Conservation (phyloP, 345 rosid species). For the Salix viminalis region DNA sequence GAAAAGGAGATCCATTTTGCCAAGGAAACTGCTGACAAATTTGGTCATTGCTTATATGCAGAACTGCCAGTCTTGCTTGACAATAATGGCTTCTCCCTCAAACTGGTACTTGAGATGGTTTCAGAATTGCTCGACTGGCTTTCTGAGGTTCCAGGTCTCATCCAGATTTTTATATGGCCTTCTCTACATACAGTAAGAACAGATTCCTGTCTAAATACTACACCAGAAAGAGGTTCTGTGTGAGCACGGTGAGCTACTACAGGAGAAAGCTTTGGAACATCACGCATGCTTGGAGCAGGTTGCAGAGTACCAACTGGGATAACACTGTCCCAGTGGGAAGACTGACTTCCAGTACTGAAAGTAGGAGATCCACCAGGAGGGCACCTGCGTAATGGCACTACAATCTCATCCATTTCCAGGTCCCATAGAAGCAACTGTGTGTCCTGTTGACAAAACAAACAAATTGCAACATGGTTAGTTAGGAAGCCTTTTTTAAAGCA, state of each 20-base stretch:
- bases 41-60: slow-evolving; percentile 60
- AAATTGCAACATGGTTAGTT: neutral
- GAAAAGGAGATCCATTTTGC: slow-evolving; percentile 6
- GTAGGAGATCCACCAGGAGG: slow-evolving; percentile 97
- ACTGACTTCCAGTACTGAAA: slow-evolving; percentile 93
- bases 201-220: slow-evolving; percentile 85
- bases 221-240: slow-evolving; percentile 88
- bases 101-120: slow-evolving; percentile 49
- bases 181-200: slow-evolving; percentile 85
- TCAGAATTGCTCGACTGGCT: slow-evolving; percentile 57
- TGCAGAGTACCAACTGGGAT: slow-evolving; percentile 76
- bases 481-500: neutral
- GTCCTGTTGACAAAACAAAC: slow-evolving; percentile 48
- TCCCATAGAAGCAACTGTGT: slow-evolving; percentile 97
- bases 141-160: slow-evolving; percentile 65
- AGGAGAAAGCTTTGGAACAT: slow-evolving; percentile 91
- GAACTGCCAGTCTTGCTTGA: slow-evolving; percentile 56
- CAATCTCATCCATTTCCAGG: slow-evolving; percentile 95
- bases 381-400: slow-evolving; percentile 82
- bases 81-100: slow-evolving; percentile 60
- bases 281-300: slow-evolving; percentile 88
- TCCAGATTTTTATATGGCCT: slow-evolving; percentile 95
- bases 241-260: slow-evolving; percentile 85
- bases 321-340: slow-evolving; percentile 92
- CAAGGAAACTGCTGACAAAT: slow-evolving; percentile 14